Percentiles rank a stretch among this genome's conserved stretches.
Evolutionary conservation across 805 yeast genomes (phyloP).

Genomic region (Wickerhamomyces tratensis): DNA sequence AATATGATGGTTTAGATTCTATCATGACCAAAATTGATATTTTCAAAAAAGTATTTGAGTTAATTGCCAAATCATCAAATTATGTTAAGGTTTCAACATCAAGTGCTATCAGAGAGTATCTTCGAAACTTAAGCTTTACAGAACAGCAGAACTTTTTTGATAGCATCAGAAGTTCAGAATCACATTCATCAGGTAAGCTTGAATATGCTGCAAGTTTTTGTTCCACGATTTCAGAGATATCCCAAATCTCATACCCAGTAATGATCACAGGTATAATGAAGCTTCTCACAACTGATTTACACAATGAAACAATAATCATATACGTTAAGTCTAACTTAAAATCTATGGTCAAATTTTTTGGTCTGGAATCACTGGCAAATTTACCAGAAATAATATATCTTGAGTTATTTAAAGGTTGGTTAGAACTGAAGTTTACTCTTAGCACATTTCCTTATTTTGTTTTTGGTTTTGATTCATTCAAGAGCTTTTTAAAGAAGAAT

Average conservation of each 20-base stretch:
- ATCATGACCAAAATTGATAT: too few relatives aligned
- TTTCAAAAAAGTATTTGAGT: background rate
- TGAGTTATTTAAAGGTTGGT: constrained; percentile 10
- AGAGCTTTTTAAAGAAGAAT: constrained; percentile 19
- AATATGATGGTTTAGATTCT: constrained; percentile 10
- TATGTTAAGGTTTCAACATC: constrained; percentile 2
- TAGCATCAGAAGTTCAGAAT: too few relatives aligned
- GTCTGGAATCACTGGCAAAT: background rate
- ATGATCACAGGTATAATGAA: too few relatives aligned
- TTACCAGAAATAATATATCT: background rate
- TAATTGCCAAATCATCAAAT: constrained; percentile 7
- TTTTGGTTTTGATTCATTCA: constrained; percentile 24
- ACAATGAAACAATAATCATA: too few relatives aligned
- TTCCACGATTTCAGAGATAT: too few relatives aligned
- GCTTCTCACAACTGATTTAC: too few relatives aligned
- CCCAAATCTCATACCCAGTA: too few relatives aligned
- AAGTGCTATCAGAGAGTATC: background rate
- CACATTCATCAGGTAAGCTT: too few relatives aligned
- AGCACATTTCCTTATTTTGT: constrained; percentile 11
- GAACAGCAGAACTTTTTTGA: too few relatives aligned
- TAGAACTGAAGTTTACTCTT: background rate
- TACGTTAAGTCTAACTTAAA: background rate
- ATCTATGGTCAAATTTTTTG: background rate
- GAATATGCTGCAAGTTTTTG: too few relatives aligned
- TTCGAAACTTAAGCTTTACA: background rate